Evolutionary conservation across 1,284 basidiomycete species (phyloP).

Genomic region (Ustilago shanxiensis): DNA sequence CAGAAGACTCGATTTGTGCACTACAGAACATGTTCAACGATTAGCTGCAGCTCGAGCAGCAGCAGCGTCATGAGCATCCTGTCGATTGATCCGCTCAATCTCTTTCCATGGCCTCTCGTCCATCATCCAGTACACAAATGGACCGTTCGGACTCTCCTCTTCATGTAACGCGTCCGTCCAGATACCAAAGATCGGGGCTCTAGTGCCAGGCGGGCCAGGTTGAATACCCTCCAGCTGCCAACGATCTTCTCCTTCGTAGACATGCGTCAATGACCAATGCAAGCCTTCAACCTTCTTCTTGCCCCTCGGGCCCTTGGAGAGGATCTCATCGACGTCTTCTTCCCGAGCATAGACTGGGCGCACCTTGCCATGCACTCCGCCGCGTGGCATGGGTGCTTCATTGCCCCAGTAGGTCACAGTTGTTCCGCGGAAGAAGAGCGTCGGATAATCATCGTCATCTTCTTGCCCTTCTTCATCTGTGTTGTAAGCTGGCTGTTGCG

Average conservation of each 20-base stretch:
- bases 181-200: conserved; percentile 55
- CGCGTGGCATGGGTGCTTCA: conserved; percentile 45
- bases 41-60: conserved; percentile 17
- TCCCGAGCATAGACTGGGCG: conserved; percentile 46
- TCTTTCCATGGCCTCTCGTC: conserved; percentile 51
- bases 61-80: conserved; percentile 19
- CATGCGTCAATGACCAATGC: conserved; percentile 55
- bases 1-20: background rate
- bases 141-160: conserved; percentile 46
- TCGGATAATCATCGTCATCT: conserved; percentile 39
- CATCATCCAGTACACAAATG: conserved; percentile 54
- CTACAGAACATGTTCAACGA: background rate
- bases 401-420: conserved; percentile 53
- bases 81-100: conserved; percentile 35
- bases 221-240: conserved; percentile 55
- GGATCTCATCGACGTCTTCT: conserved; percentile 31
- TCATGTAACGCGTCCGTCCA: conserved; percentile 54
- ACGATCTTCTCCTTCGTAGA: conserved; percentile 57
- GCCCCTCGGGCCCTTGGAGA: conserved; percentile 20
- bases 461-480: conserved; percentile 34
- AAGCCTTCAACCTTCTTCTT: conserved; percentile 42
- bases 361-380: conserved; percentile 45
- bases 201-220: conserved; percentile 51
- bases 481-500: conserved; percentile 33
- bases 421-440: conserved; percentile 52